These are phyloP conservation scores for Wickerhamomyces bisporus DNA, from an alignment of 805 yeast species.

Conservation along the genomic window DNA sequence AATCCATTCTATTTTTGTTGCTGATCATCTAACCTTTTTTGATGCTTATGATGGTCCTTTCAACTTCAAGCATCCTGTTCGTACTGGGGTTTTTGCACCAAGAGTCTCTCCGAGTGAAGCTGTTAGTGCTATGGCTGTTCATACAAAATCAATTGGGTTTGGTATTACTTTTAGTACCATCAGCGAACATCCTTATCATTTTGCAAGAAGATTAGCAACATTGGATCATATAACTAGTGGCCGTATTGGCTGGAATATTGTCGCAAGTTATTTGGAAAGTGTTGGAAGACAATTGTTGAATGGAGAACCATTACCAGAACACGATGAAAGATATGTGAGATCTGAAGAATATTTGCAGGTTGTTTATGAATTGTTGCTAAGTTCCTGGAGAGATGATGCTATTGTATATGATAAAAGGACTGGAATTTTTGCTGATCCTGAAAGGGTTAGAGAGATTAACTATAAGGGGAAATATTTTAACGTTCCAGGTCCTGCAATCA, in stretches of 20 bases:
- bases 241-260: constrained; percentile 41
- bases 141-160: constrained; percentile 31
- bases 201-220: constrained; percentile 35
- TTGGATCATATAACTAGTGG: constrained; percentile 37
- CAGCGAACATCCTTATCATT: constrained; percentile 37
- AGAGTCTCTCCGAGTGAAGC: constrained; percentile 28
- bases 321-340: constrained; percentile 25
- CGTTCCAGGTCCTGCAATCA: constrained; percentile 35
- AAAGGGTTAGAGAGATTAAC: constrained; percentile 31
- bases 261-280: constrained; percentile 35
- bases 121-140: constrained; percentile 31
- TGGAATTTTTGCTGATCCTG: constrained; percentile 27
- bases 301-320: constrained; percentile 17
- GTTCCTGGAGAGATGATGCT: constrained; percentile 38
- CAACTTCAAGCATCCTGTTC: constrained; percentile 8
- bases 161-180: constrained; percentile 37
- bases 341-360: constrained; percentile 38
- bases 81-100: constrained; percentile 22
- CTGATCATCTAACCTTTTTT: constrained; percentile 33
- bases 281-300: constrained; percentile 34
- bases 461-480: constrained; percentile 32
- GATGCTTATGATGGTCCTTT: constrained; percentile 31
- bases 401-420: constrained; percentile 21
- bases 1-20: constrained; percentile 17
- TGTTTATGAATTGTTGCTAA: constrained; percentile 31